Percentiles rank a stretch among this genome's conserved stretches.
These are phyloP conservation scores for Backusella circina DNA, from an alignment of 192 early-diverging fungal genomes.

Conservation along the genomic window DNA sequence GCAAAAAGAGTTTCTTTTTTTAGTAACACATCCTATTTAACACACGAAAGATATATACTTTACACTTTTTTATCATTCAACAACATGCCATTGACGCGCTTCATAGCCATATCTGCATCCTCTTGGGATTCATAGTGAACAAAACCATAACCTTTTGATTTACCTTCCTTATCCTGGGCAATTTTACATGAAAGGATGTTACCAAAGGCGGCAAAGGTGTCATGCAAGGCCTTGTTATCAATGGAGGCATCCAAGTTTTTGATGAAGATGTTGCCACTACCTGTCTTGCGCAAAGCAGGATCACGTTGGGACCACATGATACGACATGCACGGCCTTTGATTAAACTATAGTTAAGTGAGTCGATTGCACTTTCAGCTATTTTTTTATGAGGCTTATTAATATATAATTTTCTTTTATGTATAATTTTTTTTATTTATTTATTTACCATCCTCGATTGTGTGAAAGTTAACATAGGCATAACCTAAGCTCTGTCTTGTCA, in stretches of 20 bases:
- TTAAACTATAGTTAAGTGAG: constrained; percentile 90
- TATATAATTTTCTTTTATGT: background rate
- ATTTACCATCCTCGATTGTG: constrained; percentile 72
- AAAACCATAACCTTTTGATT: constrained; percentile 94
- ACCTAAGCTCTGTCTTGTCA: constrained; percentile 93
- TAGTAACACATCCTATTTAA: background rate
- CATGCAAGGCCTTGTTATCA: constrained; percentile 99
- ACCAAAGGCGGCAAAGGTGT: constrained; percentile 97
- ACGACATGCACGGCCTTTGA: constrained; percentile 94
- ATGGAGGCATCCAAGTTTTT: constrained; percentile 98
- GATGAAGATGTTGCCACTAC: constrained; percentile 98
- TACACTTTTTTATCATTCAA: constrained; percentile 97
- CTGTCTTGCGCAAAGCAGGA: constrained; percentile 87
- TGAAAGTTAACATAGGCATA: constrained; percentile 99
- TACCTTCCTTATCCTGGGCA: constrained; percentile 73
- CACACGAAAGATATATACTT: constrained; percentile 14
- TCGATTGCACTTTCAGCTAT: constrained; percentile 89
- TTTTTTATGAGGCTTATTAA: constrained; percentile 5
- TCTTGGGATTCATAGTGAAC: constrained; percentile 98
- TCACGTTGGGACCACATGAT: constrained; percentile 99
- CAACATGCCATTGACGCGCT: constrained; percentile 98
- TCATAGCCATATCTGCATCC: constrained; percentile 92
- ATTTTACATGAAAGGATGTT: constrained; percentile 98
- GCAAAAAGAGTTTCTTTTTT: background rate
- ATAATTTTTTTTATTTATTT: background rate